Conservation (phyloP, 2,329 filamentous ascomycete genomes). For the Zalaria obscura region DNA sequence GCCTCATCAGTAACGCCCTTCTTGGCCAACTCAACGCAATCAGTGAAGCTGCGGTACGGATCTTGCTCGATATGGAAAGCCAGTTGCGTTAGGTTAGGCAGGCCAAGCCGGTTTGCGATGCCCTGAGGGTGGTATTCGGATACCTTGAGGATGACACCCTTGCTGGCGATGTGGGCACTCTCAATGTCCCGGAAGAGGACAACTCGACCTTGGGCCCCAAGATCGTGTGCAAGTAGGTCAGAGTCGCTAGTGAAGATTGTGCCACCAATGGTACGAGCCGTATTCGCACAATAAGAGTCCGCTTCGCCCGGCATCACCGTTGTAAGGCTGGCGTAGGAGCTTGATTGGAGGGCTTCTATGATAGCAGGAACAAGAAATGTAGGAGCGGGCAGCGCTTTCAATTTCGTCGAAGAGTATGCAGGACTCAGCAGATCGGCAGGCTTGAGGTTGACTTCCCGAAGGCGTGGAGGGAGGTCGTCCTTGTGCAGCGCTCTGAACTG, state of each 20-base stretch:
- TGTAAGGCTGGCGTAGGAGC: slow-evolving; percentile 25
- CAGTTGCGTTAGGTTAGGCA: slow-evolving; percentile 24
- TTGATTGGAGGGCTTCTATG: slow-evolving; percentile 51
- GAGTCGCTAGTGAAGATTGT: slow-evolving; percentile 73
- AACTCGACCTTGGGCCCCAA: slow-evolving; percentile 48
- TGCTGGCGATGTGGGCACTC: slow-evolving; percentile 16
- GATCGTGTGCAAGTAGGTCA: slow-evolving; percentile 63
- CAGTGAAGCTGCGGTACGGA: slow-evolving; percentile 15
- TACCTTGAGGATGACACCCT: slow-evolving; percentile 11
- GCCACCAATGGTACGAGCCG: slow-evolving; percentile 40
- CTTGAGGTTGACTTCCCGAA: neutral
- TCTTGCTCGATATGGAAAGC: slow-evolving; percentile 25
- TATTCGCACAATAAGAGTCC: slow-evolving; percentile 61
- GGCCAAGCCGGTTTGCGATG: slow-evolving; percentile 31
- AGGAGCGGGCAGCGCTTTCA: slow-evolving; percentile 34
- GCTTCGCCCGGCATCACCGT: slow-evolving; percentile 70
- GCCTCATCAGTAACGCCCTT: slow-evolving; percentile 7
- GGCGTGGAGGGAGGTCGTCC: slow-evolving; percentile 13
- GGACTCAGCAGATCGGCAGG: slow-evolving; percentile 5
- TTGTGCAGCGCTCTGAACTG: slow-evolving; percentile 24
- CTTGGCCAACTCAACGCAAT: slow-evolving; percentile 14
- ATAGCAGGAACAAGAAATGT: slow-evolving; percentile 67
- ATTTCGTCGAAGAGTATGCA: slow-evolving; percentile 6
- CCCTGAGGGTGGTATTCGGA: slow-evolving; percentile 24
- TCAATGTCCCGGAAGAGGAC: slow-evolving; percentile 55